Percentiles rank a stretch among this genome's conserved stretches.
Conservation (phyloP, 345 rosid species). For the Raphanus sativus region DNA sequence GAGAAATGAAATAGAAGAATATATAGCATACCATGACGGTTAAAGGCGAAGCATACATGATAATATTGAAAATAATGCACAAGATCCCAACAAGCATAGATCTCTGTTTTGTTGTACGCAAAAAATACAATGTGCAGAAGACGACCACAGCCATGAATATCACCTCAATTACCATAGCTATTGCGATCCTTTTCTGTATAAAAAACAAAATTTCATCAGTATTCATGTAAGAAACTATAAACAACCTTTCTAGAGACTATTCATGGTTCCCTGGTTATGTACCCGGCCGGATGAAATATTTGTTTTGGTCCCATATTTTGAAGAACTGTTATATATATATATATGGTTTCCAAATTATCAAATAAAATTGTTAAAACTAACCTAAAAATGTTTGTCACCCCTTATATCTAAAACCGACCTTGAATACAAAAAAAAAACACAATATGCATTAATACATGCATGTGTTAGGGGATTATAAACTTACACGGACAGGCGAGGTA, state of each 20-base stretch:
- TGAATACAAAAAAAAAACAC: too few relatives aligned
- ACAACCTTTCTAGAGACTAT: background rate
- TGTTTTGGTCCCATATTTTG: background rate
- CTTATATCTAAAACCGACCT: too few relatives aligned
- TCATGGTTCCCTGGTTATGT: background rate
- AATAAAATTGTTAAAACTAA: background rate
- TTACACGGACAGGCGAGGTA: constrained; percentile 42
- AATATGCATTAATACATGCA: background rate
- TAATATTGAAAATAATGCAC: constrained; percentile 38
- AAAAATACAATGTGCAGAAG: constrained; percentile 38
- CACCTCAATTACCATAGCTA: constrained; percentile 44
- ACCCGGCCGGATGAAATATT: background rate
- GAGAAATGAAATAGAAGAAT: background rate
- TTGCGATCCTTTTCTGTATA: constrained; percentile 32
- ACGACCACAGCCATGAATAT: constrained; percentile 48
- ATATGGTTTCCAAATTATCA: background rate
- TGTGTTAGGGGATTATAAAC: background rate
- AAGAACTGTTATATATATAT: background rate
- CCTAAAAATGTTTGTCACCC: background rate
- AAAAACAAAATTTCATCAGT: background rate
- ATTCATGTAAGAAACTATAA: background rate
- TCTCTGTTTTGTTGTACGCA: constrained; percentile 48
- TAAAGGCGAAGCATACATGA: constrained; percentile 69
- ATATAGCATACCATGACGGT: constrained; percentile 55
- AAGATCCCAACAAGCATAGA: constrained; percentile 49